Evolutionary conservation across 1,139 yeast species (phyloP).

Genomic region (Lodderomyces beijingensis): DNA sequence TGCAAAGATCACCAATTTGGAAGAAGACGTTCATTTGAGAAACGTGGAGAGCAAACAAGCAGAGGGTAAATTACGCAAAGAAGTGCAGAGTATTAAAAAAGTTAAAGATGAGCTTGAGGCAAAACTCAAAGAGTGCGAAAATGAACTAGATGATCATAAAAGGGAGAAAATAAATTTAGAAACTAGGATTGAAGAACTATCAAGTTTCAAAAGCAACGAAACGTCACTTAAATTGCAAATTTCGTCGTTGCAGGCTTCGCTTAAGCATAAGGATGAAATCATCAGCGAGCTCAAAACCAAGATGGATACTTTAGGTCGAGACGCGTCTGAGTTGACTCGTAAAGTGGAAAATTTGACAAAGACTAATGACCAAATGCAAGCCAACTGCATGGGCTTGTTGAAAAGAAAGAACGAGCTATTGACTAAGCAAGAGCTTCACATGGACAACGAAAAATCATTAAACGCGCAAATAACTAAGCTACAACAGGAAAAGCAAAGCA

Average conservation of each 20-base stretch:
- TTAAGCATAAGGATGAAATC: conserved; percentile 47
- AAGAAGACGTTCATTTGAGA: conserved; percentile 8
- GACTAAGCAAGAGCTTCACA: conserved; percentile 36
- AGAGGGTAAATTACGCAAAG: conserved; percentile 9
- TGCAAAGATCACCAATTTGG: conserved; percentile 5
- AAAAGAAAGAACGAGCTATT: conserved; percentile 37
- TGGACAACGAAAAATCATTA: conserved; percentile 32
- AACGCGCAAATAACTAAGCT: conserved; percentile 33
- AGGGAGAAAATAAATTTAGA: conserved; percentile 26
- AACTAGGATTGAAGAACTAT: conserved; percentile 26
- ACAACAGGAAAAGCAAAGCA: conserved; percentile 49
- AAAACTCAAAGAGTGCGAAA: conserved; percentile 12
- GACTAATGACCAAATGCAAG: conserved; percentile 40
- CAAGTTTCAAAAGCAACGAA: conserved; percentile 33
- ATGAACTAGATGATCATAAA: conserved; percentile 20
- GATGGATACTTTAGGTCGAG: conserved; percentile 32
- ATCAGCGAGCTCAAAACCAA: conserved; percentile 40
- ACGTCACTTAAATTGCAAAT: conserved; percentile 41
- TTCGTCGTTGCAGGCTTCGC: conserved; percentile 34
- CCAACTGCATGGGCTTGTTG: conserved; percentile 27
- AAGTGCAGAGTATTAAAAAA: conserved; percentile 9
- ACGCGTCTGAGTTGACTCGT: conserved; percentile 34
- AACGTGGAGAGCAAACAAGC: conserved; percentile 9
- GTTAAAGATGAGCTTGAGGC: conserved; percentile 10
- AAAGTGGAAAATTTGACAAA: conserved; percentile 40